Evolutionary conservation across 2,329 filamentous ascomycete genomes (phyloP), one percentile per base, ranked within the genome.

Genomic region (Canariomyces notabilis): DNA sequence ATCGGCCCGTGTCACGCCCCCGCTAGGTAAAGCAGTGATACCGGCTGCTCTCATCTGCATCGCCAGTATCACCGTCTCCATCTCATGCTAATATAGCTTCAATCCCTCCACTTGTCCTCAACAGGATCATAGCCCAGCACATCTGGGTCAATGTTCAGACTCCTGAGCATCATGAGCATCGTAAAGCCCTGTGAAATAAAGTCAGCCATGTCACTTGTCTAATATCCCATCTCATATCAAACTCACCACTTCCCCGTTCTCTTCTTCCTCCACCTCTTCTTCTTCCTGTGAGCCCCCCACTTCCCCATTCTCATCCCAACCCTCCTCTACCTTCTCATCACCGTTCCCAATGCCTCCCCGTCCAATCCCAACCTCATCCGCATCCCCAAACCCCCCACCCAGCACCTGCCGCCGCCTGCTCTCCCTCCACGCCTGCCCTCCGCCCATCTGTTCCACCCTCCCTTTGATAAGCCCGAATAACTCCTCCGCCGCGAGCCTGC

Each of bases 401-500:
- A 38, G 22, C 52, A 7, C 61, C 36, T 36, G 15, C 60, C 31
- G 42, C 42, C 29, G 46, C 51, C 31, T 55, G 52, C 44, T 61
- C 33, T 50, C 59, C 44, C 55, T 45, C 67, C 61, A 63, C 1
- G 58, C 59, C 44, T 45, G 53, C 18, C 48, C 53, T 2, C 59
- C 61, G 3, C 54, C 75, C 67, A 56, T 78, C 70, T 29, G 85
- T 72, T 44, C 79, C 67, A 60, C 57, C 20, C 61, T 39, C 12
- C 82, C 79, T 51, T 74, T 73, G 18, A 83, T 79, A 16, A 70
- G 66, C 19, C 66, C 71, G 61, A 84, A 87, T 9, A 87, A 65
- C 57, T 85, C 81, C 54, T 88, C 84, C 1, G 84, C 84, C 6
- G 81, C 83, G 40, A 72, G 66, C 51, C 82, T 73, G 49, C 76